Evolutionary conservation across 805 yeast genomes (phyloP).

Genomic region (Yarrowia sp.): DNA sequence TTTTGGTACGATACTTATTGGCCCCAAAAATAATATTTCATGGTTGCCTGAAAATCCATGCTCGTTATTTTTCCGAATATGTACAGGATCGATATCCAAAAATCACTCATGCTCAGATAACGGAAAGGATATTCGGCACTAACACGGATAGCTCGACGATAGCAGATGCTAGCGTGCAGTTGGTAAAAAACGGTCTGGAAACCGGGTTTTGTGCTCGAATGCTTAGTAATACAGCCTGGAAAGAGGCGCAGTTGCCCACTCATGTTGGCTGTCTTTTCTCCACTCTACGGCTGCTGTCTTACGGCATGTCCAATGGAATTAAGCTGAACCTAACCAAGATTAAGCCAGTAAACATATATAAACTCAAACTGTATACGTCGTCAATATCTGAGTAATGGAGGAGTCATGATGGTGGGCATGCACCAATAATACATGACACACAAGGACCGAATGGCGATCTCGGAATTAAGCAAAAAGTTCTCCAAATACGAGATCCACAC

Average conservation of each 20-base stretch:
- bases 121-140: neutral
- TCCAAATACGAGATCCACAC: no score
- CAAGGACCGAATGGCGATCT: neutral
- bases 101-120: neutral
- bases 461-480: no score
- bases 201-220: no score
- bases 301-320: neutral
- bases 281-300: neutral
- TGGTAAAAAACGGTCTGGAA: neutral
- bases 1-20: no score
- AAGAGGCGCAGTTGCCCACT: neutral
- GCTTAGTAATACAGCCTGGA: no score
- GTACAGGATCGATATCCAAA: neutral
- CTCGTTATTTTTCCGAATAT: neutral
- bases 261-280: neutral
- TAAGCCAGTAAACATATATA: neutral
- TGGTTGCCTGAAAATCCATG: no score
- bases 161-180: no score
- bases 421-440: neutral
- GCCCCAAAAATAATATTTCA: no score
- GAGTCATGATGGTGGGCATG: neutral
- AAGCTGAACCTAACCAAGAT: neutral
- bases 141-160: neutral
- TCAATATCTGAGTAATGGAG: neutral
- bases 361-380: neutral